These are phyloP conservation scores for Rhynchospora pubera DNA, from an alignment of 176 grass and related monocot genomes.

Conservation along the genomic window DNA sequence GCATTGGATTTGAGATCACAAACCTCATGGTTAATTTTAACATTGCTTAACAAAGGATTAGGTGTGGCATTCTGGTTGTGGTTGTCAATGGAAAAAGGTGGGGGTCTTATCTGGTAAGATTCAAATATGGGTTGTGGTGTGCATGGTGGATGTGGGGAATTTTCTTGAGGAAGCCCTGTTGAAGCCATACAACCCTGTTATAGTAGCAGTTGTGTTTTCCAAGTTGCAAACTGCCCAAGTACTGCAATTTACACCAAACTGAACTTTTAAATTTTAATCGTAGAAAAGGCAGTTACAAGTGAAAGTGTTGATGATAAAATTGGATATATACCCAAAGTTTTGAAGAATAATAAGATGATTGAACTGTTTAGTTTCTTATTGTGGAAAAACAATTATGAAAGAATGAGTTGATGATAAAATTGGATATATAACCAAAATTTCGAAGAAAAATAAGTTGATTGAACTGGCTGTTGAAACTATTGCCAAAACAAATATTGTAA, in stretches of 20 bases:
- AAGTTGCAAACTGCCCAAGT: background rate
- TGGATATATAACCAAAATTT: background rate
- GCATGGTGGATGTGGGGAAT: background rate
- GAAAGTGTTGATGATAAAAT: no score
- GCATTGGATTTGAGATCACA: slow-evolving; percentile 29
- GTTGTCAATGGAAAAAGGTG: no score
- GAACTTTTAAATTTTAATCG: background rate
- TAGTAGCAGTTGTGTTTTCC: background rate
- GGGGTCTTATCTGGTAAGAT: background rate
- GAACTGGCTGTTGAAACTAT: no score
- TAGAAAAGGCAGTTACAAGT: background rate
- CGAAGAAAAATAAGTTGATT: no score
- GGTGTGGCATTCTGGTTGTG: background rate
- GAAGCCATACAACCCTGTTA: background rate
- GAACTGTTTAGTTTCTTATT: no score
- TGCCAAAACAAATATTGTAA: no score
- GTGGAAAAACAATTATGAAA: background rate
- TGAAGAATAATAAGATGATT: no score
- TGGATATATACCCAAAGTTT: no score
- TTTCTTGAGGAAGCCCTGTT: background rate
- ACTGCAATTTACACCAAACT: background rate
- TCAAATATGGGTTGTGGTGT: background rate
- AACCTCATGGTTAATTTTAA: background rate
- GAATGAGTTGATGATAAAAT: no score
- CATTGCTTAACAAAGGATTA: background rate